These are phyloP conservation scores for Fusarium virguliforme DNA, from an alignment of 2,329 filamentous ascomycete species.

Conservation along the genomic window DNA sequence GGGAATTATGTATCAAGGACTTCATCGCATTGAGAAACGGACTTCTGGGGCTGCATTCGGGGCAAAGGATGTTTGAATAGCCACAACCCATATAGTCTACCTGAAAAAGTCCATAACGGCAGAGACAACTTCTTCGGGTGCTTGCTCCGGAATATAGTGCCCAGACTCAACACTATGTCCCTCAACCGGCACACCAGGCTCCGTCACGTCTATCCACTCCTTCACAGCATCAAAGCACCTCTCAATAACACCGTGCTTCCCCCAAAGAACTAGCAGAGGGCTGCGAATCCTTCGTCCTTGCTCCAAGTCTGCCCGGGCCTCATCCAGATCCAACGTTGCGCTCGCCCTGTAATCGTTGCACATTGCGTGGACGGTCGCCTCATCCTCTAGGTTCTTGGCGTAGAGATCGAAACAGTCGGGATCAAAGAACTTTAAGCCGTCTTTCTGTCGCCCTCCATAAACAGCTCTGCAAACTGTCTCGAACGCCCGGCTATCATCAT, in stretches of 20 bases:
- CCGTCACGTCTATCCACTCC: conserved; percentile 67
- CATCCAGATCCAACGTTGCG: conserved; percentile 67
- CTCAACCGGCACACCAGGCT: conserved; percentile 54
- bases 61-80: too few relatives aligned
- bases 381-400: conserved; percentile 59
- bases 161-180: conserved; percentile 64
- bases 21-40: background rate
- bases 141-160: conserved; percentile 68
- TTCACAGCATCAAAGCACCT: conserved; percentile 64
- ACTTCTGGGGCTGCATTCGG: background rate
- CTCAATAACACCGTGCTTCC: conserved; percentile 64
- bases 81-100: conserved; percentile 17
- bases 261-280: conserved; percentile 68
- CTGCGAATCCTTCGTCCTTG: conserved; percentile 61
- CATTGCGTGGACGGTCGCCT: conserved; percentile 62
- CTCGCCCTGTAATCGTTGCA: conserved; percentile 72
- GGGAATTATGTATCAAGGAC: too few relatives aligned
- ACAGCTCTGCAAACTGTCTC: conserved; percentile 60
- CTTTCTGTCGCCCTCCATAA: conserved; percentile 60
- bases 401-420: conserved; percentile 60
- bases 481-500: conserved; percentile 60
- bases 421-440: conserved; percentile 56
- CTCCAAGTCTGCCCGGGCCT: conserved; percentile 63
- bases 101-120: conserved; percentile 60
- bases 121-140: conserved; percentile 62